Base-by-base conservation (phyloP, 345 rosid genomes). In the Hibiscus tridactylites region DNA sequence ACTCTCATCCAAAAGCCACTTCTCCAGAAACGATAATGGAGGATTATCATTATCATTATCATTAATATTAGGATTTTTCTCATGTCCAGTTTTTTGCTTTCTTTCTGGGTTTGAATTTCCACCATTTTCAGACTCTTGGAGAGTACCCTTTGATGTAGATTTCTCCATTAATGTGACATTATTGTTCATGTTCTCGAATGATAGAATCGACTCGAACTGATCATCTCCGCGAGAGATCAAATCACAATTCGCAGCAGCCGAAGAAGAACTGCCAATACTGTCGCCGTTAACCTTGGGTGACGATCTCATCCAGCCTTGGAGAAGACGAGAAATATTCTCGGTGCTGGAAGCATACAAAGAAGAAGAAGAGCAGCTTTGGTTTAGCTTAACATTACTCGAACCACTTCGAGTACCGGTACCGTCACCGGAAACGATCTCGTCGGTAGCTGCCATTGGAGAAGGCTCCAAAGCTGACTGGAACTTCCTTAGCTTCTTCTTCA, bases 401-500 rank as follows among this genome's bases (percentile, higher is more conserved):
- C 72, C 71, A 61, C 56, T 72, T 50, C 42, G 75, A 58, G 71
- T 74, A 57, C 68, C 73, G 77, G 50, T 31, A 2, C 33, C 71
- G 77, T 67, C 68, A 66, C 9, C 44, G 44, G 8, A 39, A 39
- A 69, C 59, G 12, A 73, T 77, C 49, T 53, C 80, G 65, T 21
- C 57, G 15, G 74, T 47, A 49, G 16, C 53, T 37, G 74, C 42
- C 6, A 69, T 62, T 47, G 87, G 58, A 39, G 50, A 11, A 52
- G 79, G 78, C 11, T 78, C 81, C 63, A 80, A 67, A 65, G 85
- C 62, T 62, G 91, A 78, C 17, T 84, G 87, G 47, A 84, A 81
- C 78, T 85, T 92, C 81, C 87, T 89, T 6, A 95, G 90, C 81
- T 92, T 95, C 85, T 95, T 95, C 96, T 95, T 95, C 81, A 95